A percentile compares a stretch with the other conserved stretches of the same genome.
phyloP scores from a whole-genome alignment of 441 rosid species.

The Euphorbia celastroides region DNA sequence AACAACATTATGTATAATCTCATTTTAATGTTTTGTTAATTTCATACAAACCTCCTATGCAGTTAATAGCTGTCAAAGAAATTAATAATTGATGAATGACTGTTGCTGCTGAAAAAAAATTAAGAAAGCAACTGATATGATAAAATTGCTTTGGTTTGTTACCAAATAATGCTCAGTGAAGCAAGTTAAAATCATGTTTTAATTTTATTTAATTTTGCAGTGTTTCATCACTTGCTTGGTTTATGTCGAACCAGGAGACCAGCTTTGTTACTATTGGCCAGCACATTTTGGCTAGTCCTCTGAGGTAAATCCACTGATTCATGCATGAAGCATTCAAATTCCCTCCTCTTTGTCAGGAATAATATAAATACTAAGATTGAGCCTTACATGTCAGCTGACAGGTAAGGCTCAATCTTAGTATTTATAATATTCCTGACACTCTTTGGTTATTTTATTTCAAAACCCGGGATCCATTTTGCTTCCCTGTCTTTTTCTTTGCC shows the following conservation, averaged over 20 bases:
- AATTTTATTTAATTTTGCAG: slow-evolving; percentile 41
- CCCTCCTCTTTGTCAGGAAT: too few relatives aligned
- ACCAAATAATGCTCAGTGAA: not conserved
- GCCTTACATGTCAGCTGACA: too few relatives aligned
- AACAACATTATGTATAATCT: not conserved
- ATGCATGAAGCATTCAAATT: slow-evolving; percentile 13
- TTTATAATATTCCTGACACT: too few relatives aligned
- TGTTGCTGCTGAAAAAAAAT: too few relatives aligned
- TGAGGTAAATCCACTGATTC: slow-evolving; percentile 52
- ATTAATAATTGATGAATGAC: not conserved
- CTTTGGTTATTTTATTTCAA: not conserved
- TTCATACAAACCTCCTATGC: not conserved
- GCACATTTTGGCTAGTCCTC: slow-evolving; percentile 91
- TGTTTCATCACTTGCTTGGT: slow-evolving; percentile 99
- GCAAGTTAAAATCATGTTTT: slow-evolving; percentile 13
- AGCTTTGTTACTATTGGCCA: slow-evolving; percentile 99
- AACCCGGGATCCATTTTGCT: not conserved
- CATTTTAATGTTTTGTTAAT: not conserved
- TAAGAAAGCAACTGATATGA: not conserved
- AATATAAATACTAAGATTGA: too few relatives aligned
- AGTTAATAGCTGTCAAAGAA: not conserved
- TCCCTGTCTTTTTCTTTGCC: not conserved
- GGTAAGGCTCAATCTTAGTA: too few relatives aligned
- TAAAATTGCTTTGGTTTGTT: not conserved
- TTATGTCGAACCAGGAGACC: slow-evolving; percentile 99